Evolutionary conservation across 2,329 filamentous ascomycete species (phyloP).

Genomic region (Fusarium cyanostomum): DNA sequence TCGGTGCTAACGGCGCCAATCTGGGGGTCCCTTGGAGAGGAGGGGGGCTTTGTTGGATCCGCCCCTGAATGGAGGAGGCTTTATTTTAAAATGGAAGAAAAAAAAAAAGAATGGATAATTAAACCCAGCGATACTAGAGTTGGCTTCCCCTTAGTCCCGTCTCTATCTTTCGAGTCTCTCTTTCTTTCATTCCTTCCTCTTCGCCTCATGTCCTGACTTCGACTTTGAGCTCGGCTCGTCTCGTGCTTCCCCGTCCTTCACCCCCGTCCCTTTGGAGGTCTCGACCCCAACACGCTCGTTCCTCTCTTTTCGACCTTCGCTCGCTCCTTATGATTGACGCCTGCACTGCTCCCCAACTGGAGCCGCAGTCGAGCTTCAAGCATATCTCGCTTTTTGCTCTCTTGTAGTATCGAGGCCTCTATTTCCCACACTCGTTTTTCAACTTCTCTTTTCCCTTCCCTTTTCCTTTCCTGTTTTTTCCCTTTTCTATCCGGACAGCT

Average conservation of each 20-base stretch:
- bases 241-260: constrained; percentile 8
- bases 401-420: constrained; percentile 24
- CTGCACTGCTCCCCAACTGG: constrained; percentile 43
- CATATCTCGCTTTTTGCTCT: constrained; percentile 23
- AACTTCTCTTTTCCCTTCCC: neutral
- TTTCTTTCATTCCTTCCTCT: constrained; percentile 16
- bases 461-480: constrained; percentile 18
- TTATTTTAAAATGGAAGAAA: constrained; percentile 42
- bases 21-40: constrained; percentile 39
- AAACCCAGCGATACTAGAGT: constrained; percentile 38
- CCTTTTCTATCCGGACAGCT: constrained; percentile 3
- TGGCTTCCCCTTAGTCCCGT: constrained; percentile 37
- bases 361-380: constrained; percentile 34
- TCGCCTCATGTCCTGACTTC: constrained; percentile 18
- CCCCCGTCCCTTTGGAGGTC: constrained; percentile 33
- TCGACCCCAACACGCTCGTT: constrained; percentile 46
- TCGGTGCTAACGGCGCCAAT: constrained; percentile 44
- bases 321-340: constrained; percentile 45
- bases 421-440: constrained; percentile 27
- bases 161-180: constrained; percentile 17
- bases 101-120: constrained; percentile 42
- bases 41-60: constrained; percentile 40
- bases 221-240: constrained; percentile 12
- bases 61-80: constrained; percentile 43
- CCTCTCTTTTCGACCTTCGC: constrained; percentile 32